These are phyloP conservation scores for Yueomyces sp. DNA, from an alignment of 1,139 yeast species.

Conservation along the genomic window DNA sequence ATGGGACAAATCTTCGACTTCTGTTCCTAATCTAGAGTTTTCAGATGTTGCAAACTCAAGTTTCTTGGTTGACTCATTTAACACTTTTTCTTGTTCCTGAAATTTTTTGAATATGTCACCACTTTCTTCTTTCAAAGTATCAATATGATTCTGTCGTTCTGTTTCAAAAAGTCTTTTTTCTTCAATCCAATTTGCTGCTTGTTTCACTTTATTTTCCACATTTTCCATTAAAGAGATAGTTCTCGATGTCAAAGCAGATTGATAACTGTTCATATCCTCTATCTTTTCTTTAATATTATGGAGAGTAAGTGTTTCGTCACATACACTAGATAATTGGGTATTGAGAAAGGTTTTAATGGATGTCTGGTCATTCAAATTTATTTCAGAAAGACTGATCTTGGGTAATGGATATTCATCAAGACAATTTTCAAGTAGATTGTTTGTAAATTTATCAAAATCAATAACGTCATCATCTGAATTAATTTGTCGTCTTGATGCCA, in stretches of 20 bases:
- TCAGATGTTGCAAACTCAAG: constrained; percentile 33
- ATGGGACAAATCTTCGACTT: background rate
- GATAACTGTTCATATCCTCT: constrained; percentile 25
- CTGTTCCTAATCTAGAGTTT: constrained; percentile 15
- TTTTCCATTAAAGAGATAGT: constrained; percentile 29
- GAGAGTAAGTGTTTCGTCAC: background rate
- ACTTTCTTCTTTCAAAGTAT: constrained; percentile 33
- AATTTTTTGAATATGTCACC: constrained; percentile 36
- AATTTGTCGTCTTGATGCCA: constrained; percentile 8
- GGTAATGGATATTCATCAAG: background rate
- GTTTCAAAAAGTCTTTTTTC: constrained; percentile 34
- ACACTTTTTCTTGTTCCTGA: constrained; percentile 37
- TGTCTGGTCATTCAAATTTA: background rate
- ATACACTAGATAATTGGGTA: background rate
- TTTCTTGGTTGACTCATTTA: constrained; percentile 35
- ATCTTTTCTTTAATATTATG: background rate
- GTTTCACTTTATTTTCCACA: constrained; percentile 24
- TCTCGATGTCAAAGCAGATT: constrained; percentile 30
- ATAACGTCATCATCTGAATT: background rate
- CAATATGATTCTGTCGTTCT: constrained; percentile 36
- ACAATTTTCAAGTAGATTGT: background rate
- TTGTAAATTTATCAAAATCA: background rate
- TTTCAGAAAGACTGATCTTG: background rate
- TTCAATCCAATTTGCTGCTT: constrained; percentile 22
- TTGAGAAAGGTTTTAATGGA: background rate